phyloP scores from a whole-genome alignment of 441 rosid genomes.

The Metrosideros polymorpha region DNA sequence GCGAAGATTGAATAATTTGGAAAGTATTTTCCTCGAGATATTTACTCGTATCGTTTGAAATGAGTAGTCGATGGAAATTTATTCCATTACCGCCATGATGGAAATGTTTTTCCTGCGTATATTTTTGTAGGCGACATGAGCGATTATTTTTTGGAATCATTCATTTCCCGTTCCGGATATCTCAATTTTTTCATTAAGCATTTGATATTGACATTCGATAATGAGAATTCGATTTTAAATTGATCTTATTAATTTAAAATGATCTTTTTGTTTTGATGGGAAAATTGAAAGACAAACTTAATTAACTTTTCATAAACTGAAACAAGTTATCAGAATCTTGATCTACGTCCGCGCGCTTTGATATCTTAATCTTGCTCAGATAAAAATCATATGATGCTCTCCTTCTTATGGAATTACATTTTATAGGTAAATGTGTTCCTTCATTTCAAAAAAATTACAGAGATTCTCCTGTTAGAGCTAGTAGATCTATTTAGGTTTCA shows the following conservation, averaged over 20 bases:
- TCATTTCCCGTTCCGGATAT: accelerated
- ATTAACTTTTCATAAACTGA: not conserved
- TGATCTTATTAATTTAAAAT: too few species aligned
- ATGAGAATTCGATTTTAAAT: not conserved
- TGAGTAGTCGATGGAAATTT: too few species aligned
- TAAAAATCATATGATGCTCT: not conserved
- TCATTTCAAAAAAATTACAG: not conserved
- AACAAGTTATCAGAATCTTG: not conserved
- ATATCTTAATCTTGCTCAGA: not conserved
- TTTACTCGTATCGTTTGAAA: too few species aligned
- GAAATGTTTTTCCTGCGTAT: accelerated
- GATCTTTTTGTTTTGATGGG: not conserved
- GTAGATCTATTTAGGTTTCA: not conserved
- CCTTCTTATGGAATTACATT: not conserved
- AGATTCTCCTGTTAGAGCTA: not conserved
- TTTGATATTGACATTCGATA: not conserved
- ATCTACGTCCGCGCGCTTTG: accelerated
- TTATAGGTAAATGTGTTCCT: not conserved
- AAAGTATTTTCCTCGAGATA: too few species aligned
- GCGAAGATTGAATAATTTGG: too few species aligned
- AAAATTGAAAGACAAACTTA: not conserved
- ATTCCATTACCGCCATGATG: too few species aligned
- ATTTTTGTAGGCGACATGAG: accelerated
- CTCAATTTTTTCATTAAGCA: not conserved
- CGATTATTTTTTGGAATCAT: accelerated